Base-by-base conservation (phyloP, 1,139 yeast species). In the Hansenula lynferdii region DNA sequence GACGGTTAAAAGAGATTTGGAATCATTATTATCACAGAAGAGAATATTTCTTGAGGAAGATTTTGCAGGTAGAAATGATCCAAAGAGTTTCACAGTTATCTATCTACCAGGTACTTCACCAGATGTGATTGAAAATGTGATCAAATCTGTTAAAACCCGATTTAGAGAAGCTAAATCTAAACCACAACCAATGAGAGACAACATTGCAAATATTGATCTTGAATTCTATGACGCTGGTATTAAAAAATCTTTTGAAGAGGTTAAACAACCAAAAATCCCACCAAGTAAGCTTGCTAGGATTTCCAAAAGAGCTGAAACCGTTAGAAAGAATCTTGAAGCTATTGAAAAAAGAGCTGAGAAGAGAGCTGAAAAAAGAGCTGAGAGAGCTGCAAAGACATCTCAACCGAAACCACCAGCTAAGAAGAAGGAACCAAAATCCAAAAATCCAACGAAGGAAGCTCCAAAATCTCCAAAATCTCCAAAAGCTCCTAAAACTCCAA, bases 1-100 rank as follows among this genome's bases (percentile, higher is more conserved):
- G 39, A 65, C 70, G 0, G 48, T 56, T 26, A 38, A 36, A 8
- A 51, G 54, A 10, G 60, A 52, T 31, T 40, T 60, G 6, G 34
- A 44, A 4, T 43, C 51, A 2, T 44, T 64, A 30, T 44, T 50
- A 2, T 39, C 41, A 2, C 54, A 55, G 22, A 48, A 51, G 4
- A 53, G 56, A 29, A 21, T 62, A 4, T 20, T 43, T 6, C 12
- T 21, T 8, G 51, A 48, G 24, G 42, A 49, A 8, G 35, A 57
- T 14, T 35, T 39, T 9, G 41, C 52, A 14, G 35, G 33, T 23
- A 14, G 36, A 17, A n/a, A n/a, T n/a, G 35, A 31, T 7, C 15
- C 12, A 25, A 28, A 33, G 3, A 21, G 23, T n/a, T 33, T 32
- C 2, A 24, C 24, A 5, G 42, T 29, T 9, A 14, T 29, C 20